Evolutionary conservation across 352 stramenopile genomes (phyloP).

Genomic region (Aphanomyces stellatus): DNA sequence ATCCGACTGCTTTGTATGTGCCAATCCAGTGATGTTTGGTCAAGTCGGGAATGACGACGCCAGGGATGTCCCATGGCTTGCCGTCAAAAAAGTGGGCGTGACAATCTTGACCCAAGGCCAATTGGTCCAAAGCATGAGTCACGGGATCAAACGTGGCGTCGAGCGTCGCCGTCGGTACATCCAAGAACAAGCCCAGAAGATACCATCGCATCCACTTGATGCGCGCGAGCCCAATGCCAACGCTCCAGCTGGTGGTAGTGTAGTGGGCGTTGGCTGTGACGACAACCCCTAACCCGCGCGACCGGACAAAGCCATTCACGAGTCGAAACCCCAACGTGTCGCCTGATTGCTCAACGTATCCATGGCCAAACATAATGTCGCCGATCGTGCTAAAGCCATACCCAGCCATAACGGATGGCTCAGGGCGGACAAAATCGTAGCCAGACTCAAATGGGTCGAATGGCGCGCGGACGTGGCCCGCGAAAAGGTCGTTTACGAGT

Average conservation of each 20-base stretch:
- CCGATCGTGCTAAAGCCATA: conserved; percentile 54
- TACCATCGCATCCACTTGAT: conserved; percentile 61
- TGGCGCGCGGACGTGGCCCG: conserved; percentile 21
- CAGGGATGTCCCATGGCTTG: conserved; percentile 39
- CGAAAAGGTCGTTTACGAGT: conserved; percentile 44
- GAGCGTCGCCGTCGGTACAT: conserved; percentile 46
- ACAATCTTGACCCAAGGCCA: conserved; percentile 28
- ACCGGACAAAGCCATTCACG: conserved; percentile 36
- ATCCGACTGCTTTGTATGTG: conserved; percentile 34
- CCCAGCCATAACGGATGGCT: conserved; percentile 39
- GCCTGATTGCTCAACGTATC: conserved; percentile 57
- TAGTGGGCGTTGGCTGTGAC: conserved; percentile 54
- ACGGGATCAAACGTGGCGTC: conserved; percentile 31
- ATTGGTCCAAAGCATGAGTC: conserved; percentile 26
- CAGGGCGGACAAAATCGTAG: conserved; percentile 38
- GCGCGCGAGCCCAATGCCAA: conserved; percentile 37
- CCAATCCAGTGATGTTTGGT: conserved; percentile 35
- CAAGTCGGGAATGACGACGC: conserved; percentile 21
- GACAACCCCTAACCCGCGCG: conserved; percentile 39
- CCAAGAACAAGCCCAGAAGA: conserved; percentile 52
- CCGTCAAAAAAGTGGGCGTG: conserved; percentile 30
- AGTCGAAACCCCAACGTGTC: too few relatives aligned
- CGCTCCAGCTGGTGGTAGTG: conserved; percentile 9
- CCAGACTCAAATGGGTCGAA: conserved; percentile 23
- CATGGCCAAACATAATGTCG: conserved; percentile 42